Evolutionary conservation across 805 yeast species (phyloP).

Genomic region (Saccharomyces eubayanus): DNA sequence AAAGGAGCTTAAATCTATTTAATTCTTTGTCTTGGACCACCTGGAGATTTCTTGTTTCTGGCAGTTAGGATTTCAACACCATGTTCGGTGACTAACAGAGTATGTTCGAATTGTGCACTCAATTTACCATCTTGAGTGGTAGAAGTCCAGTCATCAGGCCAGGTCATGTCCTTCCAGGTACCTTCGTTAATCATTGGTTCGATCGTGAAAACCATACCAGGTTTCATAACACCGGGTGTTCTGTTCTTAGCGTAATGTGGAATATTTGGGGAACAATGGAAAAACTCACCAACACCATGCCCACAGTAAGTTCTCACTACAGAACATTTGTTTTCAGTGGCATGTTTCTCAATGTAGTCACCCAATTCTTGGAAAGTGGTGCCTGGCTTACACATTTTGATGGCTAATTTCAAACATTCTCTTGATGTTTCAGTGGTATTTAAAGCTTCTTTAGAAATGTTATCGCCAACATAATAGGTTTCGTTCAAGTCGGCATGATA

Average conservation of each 20-base stretch:
- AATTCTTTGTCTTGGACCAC: conserved; percentile 66
- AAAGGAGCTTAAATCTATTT: conserved; percentile 16
- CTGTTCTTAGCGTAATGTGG: conserved; percentile 94
- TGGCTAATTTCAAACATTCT: conserved; percentile 79
- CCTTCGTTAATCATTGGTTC: conserved; percentile 96
- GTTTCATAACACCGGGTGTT: conserved; percentile 86
- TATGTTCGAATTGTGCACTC: conserved; percentile 94
- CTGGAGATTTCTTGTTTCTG: conserved; percentile 73
- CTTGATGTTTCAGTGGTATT: conserved; percentile 87
- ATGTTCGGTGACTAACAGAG: conserved; percentile 81
- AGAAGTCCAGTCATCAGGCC: conserved; percentile 99
- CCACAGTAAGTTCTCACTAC: conserved; percentile 90
- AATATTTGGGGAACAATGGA: conserved; percentile 87
- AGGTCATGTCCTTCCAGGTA: conserved; percentile 63
- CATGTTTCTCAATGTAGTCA: conserved; percentile 79
- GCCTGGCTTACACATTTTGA: conserved; percentile 84
- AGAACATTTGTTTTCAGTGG: conserved; percentile 65
- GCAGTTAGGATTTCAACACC: conserved; percentile 89
- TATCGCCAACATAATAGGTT: conserved; percentile 92
- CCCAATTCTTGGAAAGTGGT: conserved; percentile 80
- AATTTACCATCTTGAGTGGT: conserved; percentile 81
- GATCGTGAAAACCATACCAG: conserved; percentile 93
- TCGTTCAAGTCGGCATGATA: conserved; percentile 92
- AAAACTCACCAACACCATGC: conserved; percentile 79
- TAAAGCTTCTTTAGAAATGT: conserved; percentile 71